Evolutionary conservation across 2,329 filamentous ascomycete species (phyloP), one percentile per base, ranked within the genome.

Genomic region (Neurospora sp.): DNA sequence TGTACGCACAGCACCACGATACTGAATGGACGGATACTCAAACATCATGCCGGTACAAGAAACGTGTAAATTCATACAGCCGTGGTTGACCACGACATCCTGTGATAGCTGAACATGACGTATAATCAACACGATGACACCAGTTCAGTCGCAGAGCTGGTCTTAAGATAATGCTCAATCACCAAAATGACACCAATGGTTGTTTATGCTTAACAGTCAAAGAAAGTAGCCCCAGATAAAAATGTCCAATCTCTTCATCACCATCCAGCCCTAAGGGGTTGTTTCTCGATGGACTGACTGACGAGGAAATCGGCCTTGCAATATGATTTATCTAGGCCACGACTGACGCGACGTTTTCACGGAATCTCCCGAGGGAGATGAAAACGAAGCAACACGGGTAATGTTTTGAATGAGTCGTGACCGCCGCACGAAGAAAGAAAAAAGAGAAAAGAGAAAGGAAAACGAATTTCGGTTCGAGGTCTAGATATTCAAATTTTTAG

Each of bases 301-400:
- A 82, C 82, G 81, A 82, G 82, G 79, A 82, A 81, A 84, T 82
- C 84, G 81, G 84, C 80, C 83, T 92, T 92, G 91, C 91, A 93
- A 95, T 95, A 85, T 86, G 82, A 82, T 91, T 82, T 72, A 79
- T 92, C 91, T 94, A 87, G 86, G 89, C 88, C 89, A 87, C 86
- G 88, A 91, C 87, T 89, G 91, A 93, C 91, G 89, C 91, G 88
- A 76, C 80, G 81, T 82, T 77, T 85, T 83, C 84, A 85, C 88
- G 82, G 81, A 79, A 83, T 86, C 82, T 80, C 83, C 79, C 74
- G 79, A 77, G 74, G 77, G 79, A 77, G 74, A 79, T 66, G 78
- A 83, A 83, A 89, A 84, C 85, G 87, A 89, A 91, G 91, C 90
- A 93, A 93, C 90, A 92, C 88, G 90, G 90, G 88, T 86, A 87